Base-by-base conservation (phyloP, 2,329 filamentous ascomycete genomes). In the Aspergillus ustus region DNA sequence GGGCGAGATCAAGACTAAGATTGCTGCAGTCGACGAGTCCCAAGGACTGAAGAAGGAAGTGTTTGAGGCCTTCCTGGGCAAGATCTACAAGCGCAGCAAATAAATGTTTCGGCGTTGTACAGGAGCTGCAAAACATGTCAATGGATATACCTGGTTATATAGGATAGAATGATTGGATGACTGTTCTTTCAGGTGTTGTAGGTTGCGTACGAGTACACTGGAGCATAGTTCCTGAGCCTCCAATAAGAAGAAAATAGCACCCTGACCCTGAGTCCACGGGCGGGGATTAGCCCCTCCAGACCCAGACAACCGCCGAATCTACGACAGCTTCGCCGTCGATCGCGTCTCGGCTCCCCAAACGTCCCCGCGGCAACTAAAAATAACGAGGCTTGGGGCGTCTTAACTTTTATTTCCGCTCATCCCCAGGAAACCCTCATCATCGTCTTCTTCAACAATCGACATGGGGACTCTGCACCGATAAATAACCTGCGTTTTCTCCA, bases 11-110 rank as follows among this genome's bases (percentile, higher is more conserved):
- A 85, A 85, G 71, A 79, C 83, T 62, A 86, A 89, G 83, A 97
- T 99, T 72, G 85, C 83, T 22, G 81, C 88, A 63, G 83, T 98
- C 56, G 93, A 99, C 73, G 93, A 97, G 85, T 89, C 85, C 64
- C 86, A 91, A 67, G 95, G 95, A 17, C 81, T 99, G 73, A 97
- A 96, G 86, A 95, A 92, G 85, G 86, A 84, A 62, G 87, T 98
- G 45, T 97, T 98, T 69, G 90, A 96, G 71, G 85, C 87, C 49
- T 99, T 98, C 85, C 83, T 99, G 67, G 84, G 84, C 78, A 99
- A 99, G 87, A 98, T 99, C 75, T 98, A 98, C 87, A 97, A 97
- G 88, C 87, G 95, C 75, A 95, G 87, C 86, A 98, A 97, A 82
- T 98, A 91, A 77, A 78, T 60, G 13, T 19, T 15, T 19, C n/a